Percentiles rank a stretch among this genome's conserved stretches.
These are phyloP conservation scores for Lactarius indigo DNA, from an alignment of 768 basidiomycete species.

Conservation along the genomic window DNA sequence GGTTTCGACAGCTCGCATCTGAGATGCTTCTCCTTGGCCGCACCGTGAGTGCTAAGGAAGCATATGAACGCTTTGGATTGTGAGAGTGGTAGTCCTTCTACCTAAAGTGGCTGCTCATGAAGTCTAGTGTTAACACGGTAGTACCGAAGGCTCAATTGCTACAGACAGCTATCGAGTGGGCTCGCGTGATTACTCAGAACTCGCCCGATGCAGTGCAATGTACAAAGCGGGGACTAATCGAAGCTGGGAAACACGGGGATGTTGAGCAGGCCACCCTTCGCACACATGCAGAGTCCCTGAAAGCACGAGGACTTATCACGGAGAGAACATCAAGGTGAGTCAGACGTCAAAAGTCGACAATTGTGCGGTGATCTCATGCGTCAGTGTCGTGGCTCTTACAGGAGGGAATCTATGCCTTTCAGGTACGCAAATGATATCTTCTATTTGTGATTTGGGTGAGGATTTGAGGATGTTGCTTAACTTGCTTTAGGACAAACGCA, in stretches of 20 bases:
- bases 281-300: slow-evolving; percentile 45
- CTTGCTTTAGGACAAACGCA: slow-evolving; percentile 38
- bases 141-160: slow-evolving; percentile 56
- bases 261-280: slow-evolving; percentile 47
- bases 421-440: slow-evolving; percentile 41
- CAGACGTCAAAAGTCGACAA: slow-evolving; percentile 6
- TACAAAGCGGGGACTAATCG: slow-evolving; percentile 66
- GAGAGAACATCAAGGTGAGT: slow-evolving; percentile 67
- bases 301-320: slow-evolving; percentile 52
- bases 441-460: neutral
- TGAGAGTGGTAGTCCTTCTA: slow-evolving; percentile 33
- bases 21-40: slow-evolving; percentile 74
- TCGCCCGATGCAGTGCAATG: slow-evolving; percentile 79
- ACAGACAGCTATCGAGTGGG: slow-evolving; percentile 56
- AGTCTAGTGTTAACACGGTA: slow-evolving; percentile 62
- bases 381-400: slow-evolving; percentile 26
- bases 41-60: slow-evolving; percentile 62
- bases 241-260: slow-evolving; percentile 48
- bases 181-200: slow-evolving; percentile 54
- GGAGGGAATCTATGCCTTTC: slow-evolving; percentile 74
- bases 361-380: neutral
- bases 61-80: slow-evolving; percentile 71
- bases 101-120: neutral
- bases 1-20: slow-evolving; percentile 54
- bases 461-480: neutral